phyloP scores from a whole-genome alignment of 2,329 filamentous ascomycete species.

The Lachnellula hyalina region DNA sequence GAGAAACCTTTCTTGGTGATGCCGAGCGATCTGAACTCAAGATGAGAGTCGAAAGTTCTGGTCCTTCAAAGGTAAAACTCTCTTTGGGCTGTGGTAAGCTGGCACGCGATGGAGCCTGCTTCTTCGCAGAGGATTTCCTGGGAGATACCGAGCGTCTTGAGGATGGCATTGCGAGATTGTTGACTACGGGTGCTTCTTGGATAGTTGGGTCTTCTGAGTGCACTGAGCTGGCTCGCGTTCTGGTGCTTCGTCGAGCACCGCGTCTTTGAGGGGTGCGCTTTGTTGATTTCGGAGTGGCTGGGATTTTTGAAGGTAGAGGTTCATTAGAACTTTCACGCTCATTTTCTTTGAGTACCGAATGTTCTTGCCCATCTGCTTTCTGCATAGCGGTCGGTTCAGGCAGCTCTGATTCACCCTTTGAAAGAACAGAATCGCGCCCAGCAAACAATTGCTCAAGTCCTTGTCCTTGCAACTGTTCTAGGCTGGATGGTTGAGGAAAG shows the following conservation, averaged over 20 bases:
- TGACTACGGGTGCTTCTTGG: neutral
- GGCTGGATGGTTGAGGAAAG: no score
- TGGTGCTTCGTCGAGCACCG: slow-evolving; percentile 2
- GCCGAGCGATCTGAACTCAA: no score
- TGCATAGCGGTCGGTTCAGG: no score
- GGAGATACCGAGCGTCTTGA: neutral
- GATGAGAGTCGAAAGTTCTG: no score
- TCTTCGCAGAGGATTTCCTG: neutral
- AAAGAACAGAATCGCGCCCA: no score
- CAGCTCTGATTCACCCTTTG: no score
- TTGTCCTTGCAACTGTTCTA: no score
- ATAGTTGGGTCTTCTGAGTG: neutral
- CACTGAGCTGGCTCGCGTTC: slow-evolving; percentile 13
- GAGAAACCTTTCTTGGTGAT: no score
- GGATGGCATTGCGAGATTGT: no score
- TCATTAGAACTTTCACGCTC: neutral
- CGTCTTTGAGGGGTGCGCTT: neutral
- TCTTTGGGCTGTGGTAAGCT: neutral
- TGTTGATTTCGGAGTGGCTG: neutral
- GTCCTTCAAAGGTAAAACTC: no score
- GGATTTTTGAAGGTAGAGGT: neutral
- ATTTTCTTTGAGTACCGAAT: neutral
- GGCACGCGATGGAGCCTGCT: neutral
- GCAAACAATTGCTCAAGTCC: no score
- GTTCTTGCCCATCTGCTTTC: neutral